Evolutionary conservation across 805 yeast genomes (phyloP).

Genomic region (Ogataea trehaloabstinens): DNA sequence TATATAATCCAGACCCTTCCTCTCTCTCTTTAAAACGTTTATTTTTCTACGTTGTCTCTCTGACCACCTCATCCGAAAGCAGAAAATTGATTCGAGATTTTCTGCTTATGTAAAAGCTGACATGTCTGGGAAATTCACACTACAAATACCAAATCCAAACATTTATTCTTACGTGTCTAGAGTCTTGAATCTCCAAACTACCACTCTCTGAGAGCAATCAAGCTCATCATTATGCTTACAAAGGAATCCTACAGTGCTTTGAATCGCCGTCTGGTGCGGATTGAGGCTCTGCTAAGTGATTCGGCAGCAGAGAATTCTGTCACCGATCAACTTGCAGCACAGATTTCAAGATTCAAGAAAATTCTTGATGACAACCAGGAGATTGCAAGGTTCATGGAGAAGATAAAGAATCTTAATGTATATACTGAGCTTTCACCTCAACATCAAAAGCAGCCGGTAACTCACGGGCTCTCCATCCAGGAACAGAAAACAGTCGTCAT

Average conservation of each 20-base stretch:
- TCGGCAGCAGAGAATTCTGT: slow-evolving; percentile 3
- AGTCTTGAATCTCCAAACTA: no score
- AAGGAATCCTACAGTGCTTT: slow-evolving; percentile 1
- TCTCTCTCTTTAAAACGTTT: no score
- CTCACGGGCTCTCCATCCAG: no score
- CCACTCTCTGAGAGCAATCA: no score
- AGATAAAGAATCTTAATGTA: slow-evolving; percentile 8
- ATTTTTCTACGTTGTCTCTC: no score
- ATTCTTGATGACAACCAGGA: slow-evolving; percentile 7
- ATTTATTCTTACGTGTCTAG: no score
- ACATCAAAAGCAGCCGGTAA: slow-evolving; percentile 1
- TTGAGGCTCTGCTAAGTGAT: slow-evolving; percentile 15
- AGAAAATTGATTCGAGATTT: no score
- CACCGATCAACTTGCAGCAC: slow-evolving; percentile 6
- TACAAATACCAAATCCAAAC: no score
- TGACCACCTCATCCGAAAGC: no score
- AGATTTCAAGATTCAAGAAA: slow-evolving; percentile 3
- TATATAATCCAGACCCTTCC: no score
- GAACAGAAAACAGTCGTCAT: slow-evolving; percentile 15
- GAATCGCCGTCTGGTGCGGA: slow-evolving; percentile 10
- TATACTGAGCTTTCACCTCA: slow-evolving; percentile 2
- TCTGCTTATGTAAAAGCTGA: no score
- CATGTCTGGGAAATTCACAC: no score
- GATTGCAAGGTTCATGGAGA: slow-evolving; percentile 5
- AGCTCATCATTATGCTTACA: background rate